A percentile compares a stretch with the other conserved stretches of the same genome.
Evolutionary conservation across 257 asterid genomes (phyloP).

Genomic region (Fraxinus excelsior): DNA sequence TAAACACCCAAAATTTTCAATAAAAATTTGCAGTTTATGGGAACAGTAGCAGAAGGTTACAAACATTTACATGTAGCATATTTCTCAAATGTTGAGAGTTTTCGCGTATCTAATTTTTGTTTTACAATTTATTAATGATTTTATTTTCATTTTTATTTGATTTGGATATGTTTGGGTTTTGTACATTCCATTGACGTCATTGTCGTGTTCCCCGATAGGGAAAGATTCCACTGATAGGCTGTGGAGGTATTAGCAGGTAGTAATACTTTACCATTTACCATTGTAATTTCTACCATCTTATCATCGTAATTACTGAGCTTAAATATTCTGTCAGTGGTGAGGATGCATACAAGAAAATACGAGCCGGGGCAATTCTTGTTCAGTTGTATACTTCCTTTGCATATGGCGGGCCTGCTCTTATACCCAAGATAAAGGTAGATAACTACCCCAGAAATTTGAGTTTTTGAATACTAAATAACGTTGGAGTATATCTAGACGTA

Average conservation of each 20-base stretch:
- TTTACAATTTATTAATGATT: no score
- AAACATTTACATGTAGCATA: neutral
- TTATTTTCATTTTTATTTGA: no score
- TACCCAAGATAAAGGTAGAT: slow-evolving; percentile 85
- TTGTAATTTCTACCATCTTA: slow-evolving; percentile 4
- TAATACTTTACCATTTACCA: slow-evolving; percentile 12
- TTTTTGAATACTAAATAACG: neutral
- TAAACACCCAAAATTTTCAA: neutral
- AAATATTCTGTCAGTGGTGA: slow-evolving; percentile 57
- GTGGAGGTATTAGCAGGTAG: slow-evolving; percentile 97
- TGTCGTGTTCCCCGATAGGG: slow-evolving; percentile 49
- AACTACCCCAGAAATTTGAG: neutral
- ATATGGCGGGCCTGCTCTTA: slow-evolving; percentile 95
- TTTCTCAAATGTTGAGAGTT: neutral
- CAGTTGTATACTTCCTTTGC: slow-evolving; percentile 97
- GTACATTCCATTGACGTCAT: slow-evolving; percentile 9
- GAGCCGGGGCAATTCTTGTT: slow-evolving; percentile 94
- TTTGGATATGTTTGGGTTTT: neutral
- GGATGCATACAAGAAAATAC: slow-evolving; percentile 92
- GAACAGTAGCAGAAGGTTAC: neutral
- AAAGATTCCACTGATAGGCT: slow-evolving; percentile 79
- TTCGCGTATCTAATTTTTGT: neutral
- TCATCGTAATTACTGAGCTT: slow-evolving; percentile 7
- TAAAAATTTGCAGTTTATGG: neutral
- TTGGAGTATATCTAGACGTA: no score